phyloP scores from a whole-genome alignment of 2,329 filamentous ascomycete species.

The Trichoderma sp. region DNA sequence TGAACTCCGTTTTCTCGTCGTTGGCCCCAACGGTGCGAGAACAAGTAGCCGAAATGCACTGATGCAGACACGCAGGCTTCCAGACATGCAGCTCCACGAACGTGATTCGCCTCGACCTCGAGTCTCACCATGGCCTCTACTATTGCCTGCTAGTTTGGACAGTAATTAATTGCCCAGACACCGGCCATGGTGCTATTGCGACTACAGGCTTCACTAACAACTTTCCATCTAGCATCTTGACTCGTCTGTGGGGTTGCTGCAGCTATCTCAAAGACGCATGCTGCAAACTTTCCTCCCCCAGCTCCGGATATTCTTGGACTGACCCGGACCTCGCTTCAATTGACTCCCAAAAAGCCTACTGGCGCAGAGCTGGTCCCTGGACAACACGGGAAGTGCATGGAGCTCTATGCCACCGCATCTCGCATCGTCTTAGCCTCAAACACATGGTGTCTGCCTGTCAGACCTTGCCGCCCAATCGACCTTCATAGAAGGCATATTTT shows the following conservation, averaged over 20 bases:
- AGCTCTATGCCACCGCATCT: neutral
- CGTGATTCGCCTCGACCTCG: constrained; percentile 14
- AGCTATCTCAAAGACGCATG: neutral
- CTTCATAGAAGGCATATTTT: neutral
- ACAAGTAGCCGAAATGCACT: neutral
- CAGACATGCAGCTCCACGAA: constrained; percentile 19
- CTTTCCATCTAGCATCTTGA: neutral
- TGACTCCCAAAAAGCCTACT: neutral
- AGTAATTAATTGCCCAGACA: neutral
- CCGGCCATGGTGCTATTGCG: neutral
- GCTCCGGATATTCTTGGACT: neutral
- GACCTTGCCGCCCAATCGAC: neutral
- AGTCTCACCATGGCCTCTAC: neutral
- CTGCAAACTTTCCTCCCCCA: neutral
- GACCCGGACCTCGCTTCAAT: neutral
- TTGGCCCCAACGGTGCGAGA: neutral
- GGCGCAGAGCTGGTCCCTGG: neutral
- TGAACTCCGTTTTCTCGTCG: neutral
- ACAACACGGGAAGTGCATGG: neutral
- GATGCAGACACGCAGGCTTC: constrained; percentile 2
- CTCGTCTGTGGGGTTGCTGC: constrained; percentile 3
- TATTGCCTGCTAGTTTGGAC: constrained; percentile 3
- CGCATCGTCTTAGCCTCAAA: neutral
- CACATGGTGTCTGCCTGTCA: neutral
- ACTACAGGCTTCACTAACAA: neutral